Base-by-base conservation (phyloP, 225 moss, liverwort and hornwort genomes). In the Physcomitrium patens region DNA sequence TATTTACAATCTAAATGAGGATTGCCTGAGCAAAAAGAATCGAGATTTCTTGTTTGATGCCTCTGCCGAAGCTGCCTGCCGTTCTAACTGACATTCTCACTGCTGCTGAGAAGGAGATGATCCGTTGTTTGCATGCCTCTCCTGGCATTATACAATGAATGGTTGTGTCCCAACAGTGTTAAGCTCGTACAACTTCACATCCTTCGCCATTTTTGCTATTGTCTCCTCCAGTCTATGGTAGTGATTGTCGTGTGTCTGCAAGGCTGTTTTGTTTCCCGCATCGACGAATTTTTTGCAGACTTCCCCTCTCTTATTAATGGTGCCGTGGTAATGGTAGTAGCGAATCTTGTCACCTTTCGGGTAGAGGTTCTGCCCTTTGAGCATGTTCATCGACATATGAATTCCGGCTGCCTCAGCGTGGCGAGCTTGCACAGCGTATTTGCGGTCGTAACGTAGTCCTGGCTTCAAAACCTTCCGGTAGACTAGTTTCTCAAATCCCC, bases 311-410 rank as follows among this genome's bases (percentile, higher is more conserved):
- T 79, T 84, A 66, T 75, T 77, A 48, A 89, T 71, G 14, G 79
- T 77, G 59, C 86, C 86, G 18, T 89, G 89, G 72, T 83, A 89
- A 68, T 89, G 89, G 24, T 79, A 86, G 55, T 84, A 89, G 17
- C 89, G 79, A 10, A 89, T 67, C 8, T 23, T 65, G 15, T 74
- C 55, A 8, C 81, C 81, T 17, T 70, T 73, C 0, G 70, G 43
- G 20, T 81, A 77, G n/a, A 57, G 1, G 59, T 77, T 84, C 16
- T 24, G 16, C n/a, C 89, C 89, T 18, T 70, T 62, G 0, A 52
- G 67, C 86, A 87, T 84, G 76, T 89, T 76, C 86, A 83, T 84
- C 50, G 84, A 78, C 76, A 83, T 83, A 69, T 89, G 89, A 51
- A 89, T 82, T 9, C 86, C 89, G 0, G 84, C 74, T 11, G 81